A percentile compares a stretch with the other conserved stretches of the same genome.
phyloP scores from a whole-genome alignment of 495 filamentous ascomycete genomes.

The Halenospora varia region DNA sequence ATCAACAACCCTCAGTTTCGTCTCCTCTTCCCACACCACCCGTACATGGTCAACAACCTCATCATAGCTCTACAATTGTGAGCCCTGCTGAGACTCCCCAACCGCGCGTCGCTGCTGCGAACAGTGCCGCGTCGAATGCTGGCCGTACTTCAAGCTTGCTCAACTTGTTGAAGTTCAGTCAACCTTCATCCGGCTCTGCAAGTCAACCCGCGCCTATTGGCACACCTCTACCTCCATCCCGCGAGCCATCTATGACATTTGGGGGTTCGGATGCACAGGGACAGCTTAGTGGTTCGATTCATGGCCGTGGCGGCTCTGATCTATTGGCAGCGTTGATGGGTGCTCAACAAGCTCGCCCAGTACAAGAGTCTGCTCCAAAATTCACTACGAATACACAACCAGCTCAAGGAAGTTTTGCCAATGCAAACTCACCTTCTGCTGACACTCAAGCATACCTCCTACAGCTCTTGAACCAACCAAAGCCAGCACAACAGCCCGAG shows the following conservation, averaged over 20 bases:
- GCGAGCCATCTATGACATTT: constrained; percentile 16
- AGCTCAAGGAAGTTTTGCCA: constrained; percentile 5
- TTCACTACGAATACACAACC: constrained; percentile 2
- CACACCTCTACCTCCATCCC: constrained; percentile 15
- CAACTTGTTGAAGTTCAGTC: constrained; percentile 82
- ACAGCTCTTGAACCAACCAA: constrained; percentile 47
- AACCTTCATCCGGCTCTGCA: constrained; percentile 37
- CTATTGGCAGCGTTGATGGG: constrained; percentile 50
- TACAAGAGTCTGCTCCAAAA: constrained; percentile 9
- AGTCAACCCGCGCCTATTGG: constrained; percentile 15
- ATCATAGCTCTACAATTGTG: constrained; percentile 45
- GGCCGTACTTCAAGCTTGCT: constrained; percentile 69
- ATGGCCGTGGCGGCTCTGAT: constrained; percentile 27
- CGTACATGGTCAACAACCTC: constrained; percentile 36
- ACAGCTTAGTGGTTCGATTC: not conserved
- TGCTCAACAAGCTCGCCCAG: constrained; percentile 12
- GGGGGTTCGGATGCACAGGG: constrained; percentile 3
- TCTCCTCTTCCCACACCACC: constrained; percentile 42
- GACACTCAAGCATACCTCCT: constrained; percentile 50
- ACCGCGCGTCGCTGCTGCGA: constrained; percentile 25
- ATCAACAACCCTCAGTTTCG: constrained; percentile 37
- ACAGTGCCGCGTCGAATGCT: constrained; percentile 38
- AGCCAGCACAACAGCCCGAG: constrained; percentile 48
- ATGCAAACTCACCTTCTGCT: constrained; percentile 33
- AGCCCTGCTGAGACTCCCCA: constrained; percentile 44